Base-by-base conservation (phyloP, 140 eudicot species). In the Cichorium intybus region DNA sequence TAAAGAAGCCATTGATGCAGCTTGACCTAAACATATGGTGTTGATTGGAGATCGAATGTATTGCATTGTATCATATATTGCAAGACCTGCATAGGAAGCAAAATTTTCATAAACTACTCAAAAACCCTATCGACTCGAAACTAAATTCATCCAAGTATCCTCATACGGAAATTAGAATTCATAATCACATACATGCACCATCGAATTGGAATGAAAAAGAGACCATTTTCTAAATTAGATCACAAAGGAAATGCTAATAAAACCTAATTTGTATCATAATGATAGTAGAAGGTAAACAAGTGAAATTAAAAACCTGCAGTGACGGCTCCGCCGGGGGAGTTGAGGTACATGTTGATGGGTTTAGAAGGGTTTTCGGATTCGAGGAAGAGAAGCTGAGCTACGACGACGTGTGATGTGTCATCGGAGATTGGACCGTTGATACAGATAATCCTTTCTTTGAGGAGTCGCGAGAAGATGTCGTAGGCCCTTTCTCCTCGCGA, bases 351-450 rank as follows among this genome's bases (percentile, higher is more conserved):
- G 68, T 86, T 73, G 49, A 86, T 86, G 8, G 97, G 97, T 54
- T 89, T 89, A 6, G 95, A 83, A 3, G 97, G 97, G 53, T 89
- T 89, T 27, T 89, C 97, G 3, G 97, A 89, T 66, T 89, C 97
- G 21, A 89, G 92, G 55, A 76, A 89, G 27, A 89, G 85, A 45
- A 89, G 82, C 89, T 89, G 95, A 27, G 97, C 97, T 17, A 89
- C 97, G 16, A 89, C 97, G 43, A 89, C 89, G 68, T 89, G 95
- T 4, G 97, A 72, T 0, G 97, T 86, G 23, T 86, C 95, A 45
- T 89, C 97, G 52, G 89, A 74, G 21, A 89, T 81, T 0, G 97
- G 97, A n/a, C 95, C 97, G 54, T 89, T 89, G 47, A 89, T 89
- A 71, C 87, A 85, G 20, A 89, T 77, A 69, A 89, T 89, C 4